Evolutionary conservation across 2,329 filamentous ascomycete genomes (phyloP), one percentile per base, ranked within the genome.

Genomic region (Sporothrix schenckii): DNA sequence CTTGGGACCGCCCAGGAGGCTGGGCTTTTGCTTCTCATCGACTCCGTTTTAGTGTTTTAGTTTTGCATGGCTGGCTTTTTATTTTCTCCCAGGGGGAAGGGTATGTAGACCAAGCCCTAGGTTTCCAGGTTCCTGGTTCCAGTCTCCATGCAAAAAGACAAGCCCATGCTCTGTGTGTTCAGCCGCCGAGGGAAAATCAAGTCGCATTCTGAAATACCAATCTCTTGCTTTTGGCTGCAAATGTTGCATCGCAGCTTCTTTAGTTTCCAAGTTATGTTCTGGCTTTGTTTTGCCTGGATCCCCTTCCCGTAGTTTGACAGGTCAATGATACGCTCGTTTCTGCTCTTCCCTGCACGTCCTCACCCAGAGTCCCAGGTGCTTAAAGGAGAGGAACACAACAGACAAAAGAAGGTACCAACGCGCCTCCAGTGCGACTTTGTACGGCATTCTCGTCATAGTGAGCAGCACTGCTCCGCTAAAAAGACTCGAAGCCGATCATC

Each of bases 391-490:
- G 30, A 11, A 27, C 21, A 54, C 11, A 30, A 13, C 3, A 30
- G 21, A 54, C 54, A 39, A 30, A 65, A 50, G 30, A 30, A 49
- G 2, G 34, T 50, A 50, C 24, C 60, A 50, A 50, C 50, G 44
- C 44, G 44, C 61, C 44, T 13, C 13, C 54, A 69, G 41, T 61
- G 30, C 41, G n/a, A 61, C 67, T 69, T 30, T 52, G 67, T 52
- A n/a, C 54, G 67, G 54, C 44, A 52, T 52, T n/a, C n/a, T 60
- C 54, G 16, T 54, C 67, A 11, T 19, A 61, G 61, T 61, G 41
- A 54, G 67, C 53, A 61, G 44, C 67, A 52, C 34, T 52, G 44
- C n/a, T 41, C 44, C 24, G 44, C 44, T 13, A 14, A 27, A 39
- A 16, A 65, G 16, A 49, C n/a, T 13, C 56, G 19, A 24, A 14